Conservation (phyloP, 495 filamentous ascomycete genomes). For the Aspergillus sclerotiicarbonarius region DNA sequence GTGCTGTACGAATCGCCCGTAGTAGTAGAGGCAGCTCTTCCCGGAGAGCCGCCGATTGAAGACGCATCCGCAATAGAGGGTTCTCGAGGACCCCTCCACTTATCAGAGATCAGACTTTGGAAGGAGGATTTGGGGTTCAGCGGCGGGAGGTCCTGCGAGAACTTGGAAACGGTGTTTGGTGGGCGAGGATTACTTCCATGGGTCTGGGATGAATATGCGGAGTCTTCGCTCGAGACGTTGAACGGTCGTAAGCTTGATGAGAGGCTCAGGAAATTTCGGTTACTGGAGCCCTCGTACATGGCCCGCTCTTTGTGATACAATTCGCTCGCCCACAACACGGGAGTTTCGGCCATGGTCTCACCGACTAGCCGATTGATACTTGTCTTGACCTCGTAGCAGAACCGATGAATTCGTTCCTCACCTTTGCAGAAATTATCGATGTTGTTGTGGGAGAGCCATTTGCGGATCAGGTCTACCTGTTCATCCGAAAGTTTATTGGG, state of each 20-base stretch:
- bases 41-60: slow-evolving; percentile 59
- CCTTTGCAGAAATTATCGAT: slow-evolving; percentile 95
- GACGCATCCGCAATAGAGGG: slow-evolving; percentile 48
- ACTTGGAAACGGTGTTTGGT: slow-evolving; percentile 41
- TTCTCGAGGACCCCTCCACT: slow-evolving; percentile 54
- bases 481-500: slow-evolving; percentile 96
- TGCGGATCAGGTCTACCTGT: slow-evolving; percentile 80
- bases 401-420: slow-evolving; percentile 92
- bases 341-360: slow-evolving; percentile 79
- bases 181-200: slow-evolving; percentile 33
- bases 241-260: slow-evolving; percentile 46
- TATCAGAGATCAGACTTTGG: slow-evolving; percentile 66
- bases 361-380: slow-evolving; percentile 86
- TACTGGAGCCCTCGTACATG: slow-evolving; percentile 65
- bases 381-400: slow-evolving; percentile 85
- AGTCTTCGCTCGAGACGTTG: slow-evolving; percentile 55
- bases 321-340: slow-evolving; percentile 90
- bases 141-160: slow-evolving; percentile 33
- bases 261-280: slow-evolving; percentile 43
- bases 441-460: slow-evolving; percentile 77
- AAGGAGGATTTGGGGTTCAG: slow-evolving; percentile 48
- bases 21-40: slow-evolving; percentile 50
- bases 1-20: slow-evolving; percentile 77
- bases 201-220: slow-evolving; percentile 28
- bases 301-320: slow-evolving; percentile 78